These are phyloP conservation scores for Penicillium ochrochloron DNA, from an alignment of 495 filamentous ascomycete species.

Conservation along the genomic window DNA sequence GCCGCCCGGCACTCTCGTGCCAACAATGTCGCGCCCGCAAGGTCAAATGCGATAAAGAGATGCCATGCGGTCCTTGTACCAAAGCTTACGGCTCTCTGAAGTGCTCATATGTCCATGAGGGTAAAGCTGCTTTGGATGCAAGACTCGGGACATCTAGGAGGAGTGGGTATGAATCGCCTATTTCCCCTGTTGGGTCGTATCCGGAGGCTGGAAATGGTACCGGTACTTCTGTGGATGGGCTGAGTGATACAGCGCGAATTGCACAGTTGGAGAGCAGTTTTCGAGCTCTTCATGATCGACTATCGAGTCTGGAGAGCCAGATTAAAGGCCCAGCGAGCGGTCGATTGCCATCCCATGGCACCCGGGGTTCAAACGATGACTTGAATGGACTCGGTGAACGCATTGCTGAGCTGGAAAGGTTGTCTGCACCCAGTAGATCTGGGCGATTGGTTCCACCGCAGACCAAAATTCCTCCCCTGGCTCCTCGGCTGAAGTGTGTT, in stretches of 20 bases:
- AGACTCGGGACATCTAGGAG: conserved; percentile 7
- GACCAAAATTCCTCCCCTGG: conserved; percentile 23
- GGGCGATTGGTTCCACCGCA: conserved; percentile 10
- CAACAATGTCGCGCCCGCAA: conserved; percentile 50
- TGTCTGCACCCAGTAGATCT: not conserved
- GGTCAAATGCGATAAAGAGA: conserved; percentile 48
- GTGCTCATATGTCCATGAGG: conserved; percentile 33
- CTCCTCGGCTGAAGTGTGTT: conserved; percentile 22
- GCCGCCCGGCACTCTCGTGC: conserved; percentile 49
- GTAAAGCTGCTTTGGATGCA: conserved; percentile 23
- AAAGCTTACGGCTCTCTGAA: conserved; percentile 34
- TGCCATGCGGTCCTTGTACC: conserved; percentile 45
- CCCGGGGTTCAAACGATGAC: not conserved
- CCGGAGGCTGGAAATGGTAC: not conserved
- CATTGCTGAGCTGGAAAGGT: conserved; percentile 4
- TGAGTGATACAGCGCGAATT: conserved; percentile 15
- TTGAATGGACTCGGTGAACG: not conserved
- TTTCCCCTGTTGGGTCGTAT: not conserved
- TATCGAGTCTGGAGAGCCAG: conserved; percentile 21
- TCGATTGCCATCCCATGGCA: not conserved
- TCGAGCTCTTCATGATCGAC: conserved; percentile 22
- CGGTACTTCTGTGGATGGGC: not conserved
- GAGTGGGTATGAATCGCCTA: conserved; percentile 14
- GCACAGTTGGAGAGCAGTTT: conserved; percentile 24
- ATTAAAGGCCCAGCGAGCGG: not conserved